A percentile compares a stretch with the other conserved stretches of the same genome.
phyloP scores from a whole-genome alignment of 2,329 filamentous ascomycete species.

The Monilinia polystroma region DNA sequence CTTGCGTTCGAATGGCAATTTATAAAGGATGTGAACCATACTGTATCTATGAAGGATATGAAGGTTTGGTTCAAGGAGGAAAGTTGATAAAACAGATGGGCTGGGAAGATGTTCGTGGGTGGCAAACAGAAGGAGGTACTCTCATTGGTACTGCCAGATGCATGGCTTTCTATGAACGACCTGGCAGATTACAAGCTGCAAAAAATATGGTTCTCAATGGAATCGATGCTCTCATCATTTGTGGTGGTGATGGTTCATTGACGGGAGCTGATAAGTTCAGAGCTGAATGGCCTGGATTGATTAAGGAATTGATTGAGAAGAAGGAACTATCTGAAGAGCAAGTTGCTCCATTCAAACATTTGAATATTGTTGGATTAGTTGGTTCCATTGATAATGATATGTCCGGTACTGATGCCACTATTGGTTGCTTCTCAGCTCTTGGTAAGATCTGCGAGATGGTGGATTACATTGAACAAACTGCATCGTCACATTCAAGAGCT shows the following conservation, averaged over 20 bases:
- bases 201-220: conserved; percentile 93
- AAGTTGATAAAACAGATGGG: conserved; percentile 82
- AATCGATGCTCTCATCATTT: conserved; percentile 95
- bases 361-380: conserved; percentile 95
- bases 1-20: conserved; percentile 86
- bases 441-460: conserved; percentile 92
- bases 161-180: conserved; percentile 85
- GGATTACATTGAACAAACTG: conserved; percentile 95
- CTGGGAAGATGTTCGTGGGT: conserved; percentile 94
- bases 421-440: conserved; percentile 93
- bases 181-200: conserved; percentile 78
- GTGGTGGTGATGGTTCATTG: conserved; percentile 92
- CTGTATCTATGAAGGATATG: conserved; percentile 90
- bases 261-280: conserved; percentile 95
- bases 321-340: conserved; percentile 71
- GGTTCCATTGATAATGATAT: conserved; percentile 99
- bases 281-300: conserved; percentile 82
- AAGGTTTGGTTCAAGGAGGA: conserved; percentile 87
- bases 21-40: conserved; percentile 78
- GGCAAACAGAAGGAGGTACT: conserved; percentile 89
- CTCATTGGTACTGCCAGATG: conserved; percentile 94
- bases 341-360: conserved; percentile 72
- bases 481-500: conserved; percentile 88
- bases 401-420: conserved; percentile 94
- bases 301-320: conserved; percentile 77